phyloP scores from a whole-genome alignment of 2,329 filamentous ascomycete genomes.

The Graphilbum fragrans region DNA sequence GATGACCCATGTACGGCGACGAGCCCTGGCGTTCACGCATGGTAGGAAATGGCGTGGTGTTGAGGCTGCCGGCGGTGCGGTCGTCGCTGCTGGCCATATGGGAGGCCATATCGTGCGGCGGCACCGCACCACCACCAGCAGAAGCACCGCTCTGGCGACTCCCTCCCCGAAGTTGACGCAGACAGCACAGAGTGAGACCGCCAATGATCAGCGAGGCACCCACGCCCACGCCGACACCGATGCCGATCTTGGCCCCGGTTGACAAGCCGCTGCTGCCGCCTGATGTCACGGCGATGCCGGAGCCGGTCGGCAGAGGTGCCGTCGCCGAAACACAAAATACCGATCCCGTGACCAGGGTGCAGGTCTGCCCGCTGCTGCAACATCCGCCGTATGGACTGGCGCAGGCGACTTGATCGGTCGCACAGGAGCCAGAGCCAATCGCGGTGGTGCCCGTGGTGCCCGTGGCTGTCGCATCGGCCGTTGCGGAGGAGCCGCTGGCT shows the following conservation, averaged over 20 bases:
- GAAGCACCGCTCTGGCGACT: no score
- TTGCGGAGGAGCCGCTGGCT: slow-evolving; percentile 7
- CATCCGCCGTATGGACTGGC: slow-evolving; percentile 32
- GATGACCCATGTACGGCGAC: no score
- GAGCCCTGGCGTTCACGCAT: no score
- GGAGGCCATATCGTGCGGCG: no score
- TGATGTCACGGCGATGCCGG: slow-evolving; percentile 12
- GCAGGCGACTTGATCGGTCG: slow-evolving; percentile 31
- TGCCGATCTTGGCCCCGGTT: slow-evolving; percentile 40
- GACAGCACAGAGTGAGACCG: slow-evolving; percentile 30
- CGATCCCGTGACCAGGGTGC: slow-evolving; percentile 23
- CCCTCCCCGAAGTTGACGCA: slow-evolving; percentile 24
- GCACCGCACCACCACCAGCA: no score
- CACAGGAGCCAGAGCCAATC: slow-evolving; percentile 28
- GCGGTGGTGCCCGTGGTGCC: slow-evolving; percentile 14
- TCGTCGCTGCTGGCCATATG: slow-evolving; percentile 12
- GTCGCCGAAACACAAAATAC: slow-evolving; percentile 26
- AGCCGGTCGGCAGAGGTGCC: slow-evolving; percentile 12
- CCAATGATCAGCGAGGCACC: slow-evolving; percentile 29
- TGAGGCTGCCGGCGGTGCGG: no score
- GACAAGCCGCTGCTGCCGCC: slow-evolving; percentile 21
- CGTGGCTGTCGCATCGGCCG: neutral
- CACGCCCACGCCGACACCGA: slow-evolving; percentile 40
- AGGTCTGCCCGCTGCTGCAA: slow-evolving; percentile 31
- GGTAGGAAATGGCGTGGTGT: no score